Base-by-base conservation (phyloP, 257 asterid species). In the Solanum pennellii region DNA sequence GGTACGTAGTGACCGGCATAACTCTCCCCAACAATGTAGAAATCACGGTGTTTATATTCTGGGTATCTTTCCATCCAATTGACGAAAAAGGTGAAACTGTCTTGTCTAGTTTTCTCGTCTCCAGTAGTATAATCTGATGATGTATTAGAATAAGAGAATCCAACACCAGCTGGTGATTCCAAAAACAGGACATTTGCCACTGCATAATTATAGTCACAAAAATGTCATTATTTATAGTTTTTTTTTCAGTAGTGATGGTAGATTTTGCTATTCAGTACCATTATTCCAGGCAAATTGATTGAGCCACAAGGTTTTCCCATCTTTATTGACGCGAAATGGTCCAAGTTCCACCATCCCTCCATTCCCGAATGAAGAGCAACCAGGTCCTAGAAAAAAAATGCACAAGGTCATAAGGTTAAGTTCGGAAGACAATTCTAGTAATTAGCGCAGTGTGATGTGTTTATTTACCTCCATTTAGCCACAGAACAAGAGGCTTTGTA, bases 381-480 rank as follows among this genome's bases (percentile, higher is more conserved):
- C 90, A 44, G 90, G 90, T 65, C 90, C 90, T 88, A 76, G 31
- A 49, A 68, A 47, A 33, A 0, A 7, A 29, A 35, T 29, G 20
- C 39, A 14, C 29, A 69, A 29, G 39, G 8, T 11, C 12, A 21
- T 69, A 14, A 69, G 23, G 21, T 5, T 69, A 31, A 10, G 13
- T 15, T 29, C 1, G 10, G 15, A 69, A 69, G 69, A 62, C 69
- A 60, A 62, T 62, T n/a, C 29, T 10, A 56, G 65, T 56, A 18
- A 56, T 56, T 56, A 56, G 20, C 25, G 65, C 8, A n/a, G 65
- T 0, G 5, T 56, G 65, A 47, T 47, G 20, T 47, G 20, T 59
- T 25, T 59, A 21, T 59, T 75, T 59, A 91, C 93, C 93, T 90
- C 93, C 93, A 83, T 91, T 91, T 72, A 91, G 88, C 93, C 93